phyloP scores from a whole-genome alignment of 202 grass and related monocot genomes.

The Digitaria exilis region DNA sequence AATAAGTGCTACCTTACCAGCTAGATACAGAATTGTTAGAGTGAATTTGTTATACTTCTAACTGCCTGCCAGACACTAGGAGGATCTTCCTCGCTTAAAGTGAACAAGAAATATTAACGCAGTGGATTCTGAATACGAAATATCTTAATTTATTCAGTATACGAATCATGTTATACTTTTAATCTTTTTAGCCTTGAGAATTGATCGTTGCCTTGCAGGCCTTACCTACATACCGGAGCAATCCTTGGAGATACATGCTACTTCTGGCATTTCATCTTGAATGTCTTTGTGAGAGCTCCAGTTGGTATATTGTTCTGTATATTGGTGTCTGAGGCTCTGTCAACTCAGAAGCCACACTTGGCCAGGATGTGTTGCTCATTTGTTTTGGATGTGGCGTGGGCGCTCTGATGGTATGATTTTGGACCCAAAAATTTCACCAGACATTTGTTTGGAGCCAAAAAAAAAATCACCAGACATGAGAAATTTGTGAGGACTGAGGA shows the following conservation, averaged over 20 bases:
- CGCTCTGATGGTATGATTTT: background rate
- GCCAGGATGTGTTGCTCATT: slow-evolving; percentile 20
- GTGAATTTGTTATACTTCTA: background rate
- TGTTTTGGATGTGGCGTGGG: slow-evolving; percentile 27
- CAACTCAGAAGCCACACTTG: background rate
- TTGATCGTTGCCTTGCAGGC: slow-evolving; percentile 43
- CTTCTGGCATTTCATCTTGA: slow-evolving; percentile 68
- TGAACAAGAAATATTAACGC: background rate
- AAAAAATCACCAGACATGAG: too few relatives aligned
- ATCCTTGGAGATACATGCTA: slow-evolving; percentile 91
- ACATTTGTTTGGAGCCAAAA: too few relatives aligned
- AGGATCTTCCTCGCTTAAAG: too few relatives aligned
- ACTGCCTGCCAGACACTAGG: background rate
- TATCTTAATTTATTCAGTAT: background rate
- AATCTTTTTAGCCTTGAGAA: background rate
- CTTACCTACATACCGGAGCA: slow-evolving; percentile 85
- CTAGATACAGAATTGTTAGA: background rate
- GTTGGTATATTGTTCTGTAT: slow-evolving; percentile 16
- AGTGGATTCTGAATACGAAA: background rate
- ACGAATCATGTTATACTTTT: background rate
- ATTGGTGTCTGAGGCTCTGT: slow-evolving; percentile 12
- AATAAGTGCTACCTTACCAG: too few relatives aligned
- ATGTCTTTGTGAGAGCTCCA: slow-evolving; percentile 49
- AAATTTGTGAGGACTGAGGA: too few relatives aligned
- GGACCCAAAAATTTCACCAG: background rate